Conservation (phyloP, 116 monocot species). For the Thalassia testudinum region DNA sequence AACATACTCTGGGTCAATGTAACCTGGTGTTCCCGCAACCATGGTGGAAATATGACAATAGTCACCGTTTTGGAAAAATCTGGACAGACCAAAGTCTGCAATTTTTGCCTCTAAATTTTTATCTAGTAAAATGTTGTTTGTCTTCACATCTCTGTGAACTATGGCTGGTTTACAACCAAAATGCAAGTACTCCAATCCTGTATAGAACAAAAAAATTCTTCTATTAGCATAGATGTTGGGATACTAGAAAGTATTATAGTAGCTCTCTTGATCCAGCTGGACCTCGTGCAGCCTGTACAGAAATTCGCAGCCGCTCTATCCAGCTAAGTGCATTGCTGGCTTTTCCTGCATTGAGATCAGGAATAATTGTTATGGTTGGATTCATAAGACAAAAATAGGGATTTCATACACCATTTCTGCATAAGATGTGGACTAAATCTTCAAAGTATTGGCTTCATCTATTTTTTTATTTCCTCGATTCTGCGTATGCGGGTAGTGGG, state of each 20-base stretch:
- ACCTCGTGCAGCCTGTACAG: not conserved
- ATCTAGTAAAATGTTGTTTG: not conserved
- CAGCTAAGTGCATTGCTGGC: not conserved
- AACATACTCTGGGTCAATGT: conserved; percentile 1
- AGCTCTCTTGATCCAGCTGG: not conserved
- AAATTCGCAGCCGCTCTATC: not conserved
- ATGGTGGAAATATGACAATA: not conserved
- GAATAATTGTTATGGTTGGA: too few relatives aligned
- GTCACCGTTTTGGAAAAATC: not conserved
- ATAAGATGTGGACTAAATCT: too few relatives aligned
- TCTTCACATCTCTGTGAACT: not conserved
- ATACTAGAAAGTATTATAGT: too few relatives aligned
- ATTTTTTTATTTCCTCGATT: too few relatives aligned
- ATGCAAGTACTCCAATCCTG: conserved; percentile 1
- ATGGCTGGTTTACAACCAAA: not conserved
- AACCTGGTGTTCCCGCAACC: not conserved
- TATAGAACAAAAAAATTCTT: not conserved
- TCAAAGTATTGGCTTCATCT: too few relatives aligned
- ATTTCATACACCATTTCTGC: too few relatives aligned
- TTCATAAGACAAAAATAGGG: too few relatives aligned
- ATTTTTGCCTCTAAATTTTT: not conserved
- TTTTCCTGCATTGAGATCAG: too few relatives aligned
- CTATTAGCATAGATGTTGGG: too few relatives aligned
- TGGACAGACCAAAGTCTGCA: conserved; percentile 1
- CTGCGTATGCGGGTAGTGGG: too few relatives aligned